Evolutionary conservation across 257 asterid species (phyloP).

Genomic region (Forsythia viridissima): DNA sequence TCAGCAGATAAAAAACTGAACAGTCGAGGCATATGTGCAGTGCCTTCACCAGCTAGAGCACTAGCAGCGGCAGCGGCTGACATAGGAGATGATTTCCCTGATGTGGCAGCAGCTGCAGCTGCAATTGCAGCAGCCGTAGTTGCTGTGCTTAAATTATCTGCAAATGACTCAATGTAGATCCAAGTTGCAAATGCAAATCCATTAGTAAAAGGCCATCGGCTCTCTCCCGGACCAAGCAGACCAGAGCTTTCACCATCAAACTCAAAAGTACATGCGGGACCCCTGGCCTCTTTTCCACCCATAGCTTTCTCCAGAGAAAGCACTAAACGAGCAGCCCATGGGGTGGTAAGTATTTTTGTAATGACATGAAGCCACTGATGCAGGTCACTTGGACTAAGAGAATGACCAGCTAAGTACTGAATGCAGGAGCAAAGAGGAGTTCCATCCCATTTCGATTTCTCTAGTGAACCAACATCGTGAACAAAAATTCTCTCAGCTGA

Average conservation of each 20-base stretch:
- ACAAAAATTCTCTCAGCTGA: slow-evolving; percentile 79
- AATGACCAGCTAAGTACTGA: slow-evolving; percentile 90
- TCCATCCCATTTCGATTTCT: slow-evolving; percentile 77
- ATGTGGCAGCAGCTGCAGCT: slow-evolving; percentile 97
- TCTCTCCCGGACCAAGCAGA: slow-evolving; percentile 92
- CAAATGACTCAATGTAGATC: slow-evolving; percentile 97
- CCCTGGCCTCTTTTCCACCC: slow-evolving; percentile 88
- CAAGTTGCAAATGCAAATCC: slow-evolving; percentile 96
- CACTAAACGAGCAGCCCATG: slow-evolving; percentile 80
- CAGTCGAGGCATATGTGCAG: slow-evolving; percentile 98
- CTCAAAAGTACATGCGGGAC: slow-evolving; percentile 93
- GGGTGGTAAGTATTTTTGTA: slow-evolving; percentile 59
- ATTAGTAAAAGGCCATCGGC: slow-evolving; percentile 95
- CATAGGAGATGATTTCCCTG: slow-evolving; percentile 97
- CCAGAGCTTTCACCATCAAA: slow-evolving; percentile 99
- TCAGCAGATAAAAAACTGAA: slow-evolving; percentile 97
- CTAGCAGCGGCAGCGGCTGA: slow-evolving; percentile 99
- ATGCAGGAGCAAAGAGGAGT: slow-evolving; percentile 87
- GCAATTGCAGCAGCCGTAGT: slow-evolving; percentile 99
- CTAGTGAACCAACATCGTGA: slow-evolving; percentile 50
- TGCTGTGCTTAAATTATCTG: slow-evolving; percentile 95
- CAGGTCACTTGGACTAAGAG: slow-evolving; percentile 79
- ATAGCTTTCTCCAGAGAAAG: slow-evolving; percentile 91
- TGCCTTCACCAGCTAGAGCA: slow-evolving; percentile 99
- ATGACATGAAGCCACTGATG: slow-evolving; percentile 79